Base-by-base conservation (phyloP, 805 yeast species). In the Yarrowia sp. region DNA sequence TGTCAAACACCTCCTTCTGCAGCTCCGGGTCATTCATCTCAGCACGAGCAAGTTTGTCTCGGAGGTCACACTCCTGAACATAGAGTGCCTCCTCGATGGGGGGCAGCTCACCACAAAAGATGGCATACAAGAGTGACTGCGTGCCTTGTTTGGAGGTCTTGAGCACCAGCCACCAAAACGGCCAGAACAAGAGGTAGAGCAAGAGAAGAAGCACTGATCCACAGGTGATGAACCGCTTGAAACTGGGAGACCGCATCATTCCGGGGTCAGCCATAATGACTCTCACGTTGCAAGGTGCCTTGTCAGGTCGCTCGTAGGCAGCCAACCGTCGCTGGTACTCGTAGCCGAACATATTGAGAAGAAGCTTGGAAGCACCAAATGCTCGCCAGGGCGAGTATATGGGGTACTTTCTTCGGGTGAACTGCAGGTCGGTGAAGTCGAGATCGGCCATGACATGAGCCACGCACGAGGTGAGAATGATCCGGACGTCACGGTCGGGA, bases 401-500 rank as follows among this genome's bases (percentile, higher is more conserved):
- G 0, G 89, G 89, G 70, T 89, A 93, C 58, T 79, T 77, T 61
- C 82, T 71, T 2, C 74, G 66, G 62, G 80, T 80, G 85, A 88
- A 87, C 58, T 89, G 77, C 21, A 91, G 78, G 69, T 87, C 90
- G 13, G 76, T 73, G 3, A 82, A 41, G 63, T 87, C 85, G 16
- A 93, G 69, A 13, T 79, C 80, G 1, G 89, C 97, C 73, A 88
- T 70, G 1, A 90, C 82, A 65, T 90, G 94, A 10, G 90, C 77
- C 65, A 88, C 75, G 73, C 99, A 94, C 0, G 90, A 81, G 0
- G 92, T 81, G n/a, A 90, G 66, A 2, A 94, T 71, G 5, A 94
- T 82, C 46, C 97, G 78, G 2, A 94, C 97, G 69, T 92, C 98
- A 66, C 99, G 80, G 73, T 92, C 98, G 0, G 97, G 90, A 2